Base-by-base conservation (phyloP, 2,329 filamentous ascomycete species). In the Hymenoscyphus occultus region DNA sequence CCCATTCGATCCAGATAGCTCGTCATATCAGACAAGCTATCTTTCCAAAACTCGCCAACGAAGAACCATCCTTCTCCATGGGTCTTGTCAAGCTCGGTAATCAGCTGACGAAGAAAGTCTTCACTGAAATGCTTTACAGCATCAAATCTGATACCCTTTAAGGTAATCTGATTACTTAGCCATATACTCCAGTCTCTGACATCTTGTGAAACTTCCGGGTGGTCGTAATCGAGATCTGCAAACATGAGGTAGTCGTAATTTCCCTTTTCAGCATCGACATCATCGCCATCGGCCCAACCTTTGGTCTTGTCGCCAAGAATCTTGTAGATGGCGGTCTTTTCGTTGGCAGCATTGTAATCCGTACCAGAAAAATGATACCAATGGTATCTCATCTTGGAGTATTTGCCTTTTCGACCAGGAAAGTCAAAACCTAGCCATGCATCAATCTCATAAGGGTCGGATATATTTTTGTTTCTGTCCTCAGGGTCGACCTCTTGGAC, bases 211-310 rank as follows among this genome's bases (percentile, higher is more conserved):
- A 91, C 89, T 69, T 90, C 88, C 0, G 81, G 80, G 64, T 90
- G 82, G 2, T 78, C 76, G 74, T 89, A 89, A 75, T 91, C 88
- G 48, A 92, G 75, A 74, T 92, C 86, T 5, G 86, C 85, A 70
- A 90, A 91, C 86, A 92, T 90, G 16, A 91, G 81, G 72, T 87
- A 91, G 74, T 88, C 86, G 54, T 84, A 87, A 71, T 92, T 92
- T 7, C 89, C 89, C 68, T 86, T 83, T 74, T 90, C 80, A 10
- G 69, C 80, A 22, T 83, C 81, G 35, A 81, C 80, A 57, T 86
- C 86, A 3, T 89, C 87, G 14, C 82, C 82, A 0, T 81, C 72
- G 2, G 85, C 84, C 89, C 88, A 91, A 45, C 82, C 81, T 71
- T 90, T 90, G 63, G 84, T 82, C 66, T 78, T 73, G 16, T 83